These are phyloP conservation scores for Debaryomyces subglobosus DNA, from an alignment of 1,139 yeast genomes.

Conservation along the genomic window DNA sequence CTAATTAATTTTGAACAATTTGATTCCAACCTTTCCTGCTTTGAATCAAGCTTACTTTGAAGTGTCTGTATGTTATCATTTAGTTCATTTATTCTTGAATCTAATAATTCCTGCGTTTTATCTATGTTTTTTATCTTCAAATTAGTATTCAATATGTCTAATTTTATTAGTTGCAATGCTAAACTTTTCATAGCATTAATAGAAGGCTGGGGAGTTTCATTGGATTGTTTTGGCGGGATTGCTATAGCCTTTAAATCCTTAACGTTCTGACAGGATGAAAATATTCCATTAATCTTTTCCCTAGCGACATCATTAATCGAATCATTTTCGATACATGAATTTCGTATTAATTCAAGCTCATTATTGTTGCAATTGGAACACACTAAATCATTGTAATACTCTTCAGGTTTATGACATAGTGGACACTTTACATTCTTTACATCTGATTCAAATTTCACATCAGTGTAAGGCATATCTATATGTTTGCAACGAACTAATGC, in stretches of 20 bases:
- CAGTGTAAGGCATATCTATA: constrained; percentile 2
- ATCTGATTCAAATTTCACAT: background rate
- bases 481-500: background rate
- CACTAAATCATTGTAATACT: constrained; percentile 15
- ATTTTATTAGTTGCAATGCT: constrained; percentile 46
- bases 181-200: constrained; percentile 36
- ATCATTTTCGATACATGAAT: constrained; percentile 31
- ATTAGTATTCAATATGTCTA: constrained; percentile 33
- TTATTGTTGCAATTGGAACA: constrained; percentile 27
- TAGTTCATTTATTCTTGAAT: constrained; percentile 20
- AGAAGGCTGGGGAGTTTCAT: constrained; percentile 28
- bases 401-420: constrained; percentile 17
- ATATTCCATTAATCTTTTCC: constrained; percentile 32
- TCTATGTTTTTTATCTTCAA: constrained; percentile 26
- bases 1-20: constrained; percentile 13
- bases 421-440: constrained; percentile 17
- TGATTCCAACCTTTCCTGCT: constrained; percentile 14
- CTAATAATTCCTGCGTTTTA: constrained; percentile 19
- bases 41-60: constrained; percentile 12
- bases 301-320: constrained; percentile 21
- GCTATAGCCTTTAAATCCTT: constrained; percentile 11
- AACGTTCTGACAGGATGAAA: constrained; percentile 21
- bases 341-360: constrained; percentile 24
- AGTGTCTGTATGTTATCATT: constrained; percentile 14
- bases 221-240: background rate